Evolutionary conservation across 2,329 filamentous ascomycete genomes (phyloP).

Genomic region (Nothopassalora personata): DNA sequence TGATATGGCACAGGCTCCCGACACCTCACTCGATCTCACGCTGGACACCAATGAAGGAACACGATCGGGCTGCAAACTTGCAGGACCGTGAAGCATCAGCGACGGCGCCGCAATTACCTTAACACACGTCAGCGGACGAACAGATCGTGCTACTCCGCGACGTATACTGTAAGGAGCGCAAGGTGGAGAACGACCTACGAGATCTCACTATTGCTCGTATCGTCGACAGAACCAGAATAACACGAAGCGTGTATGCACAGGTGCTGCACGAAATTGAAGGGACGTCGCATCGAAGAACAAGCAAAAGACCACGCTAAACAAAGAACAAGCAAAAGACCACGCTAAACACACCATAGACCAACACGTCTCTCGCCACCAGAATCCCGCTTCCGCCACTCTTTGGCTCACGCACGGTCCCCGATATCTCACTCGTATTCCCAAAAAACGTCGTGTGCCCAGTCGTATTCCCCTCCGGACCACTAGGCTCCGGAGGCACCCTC

Average conservation of each 20-base stretch:
- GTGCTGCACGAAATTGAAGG: not conserved
- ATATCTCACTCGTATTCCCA: not conserved
- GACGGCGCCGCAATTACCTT: not conserved
- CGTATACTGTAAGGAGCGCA: not conserved
- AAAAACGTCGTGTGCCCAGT: constrained; percentile 18
- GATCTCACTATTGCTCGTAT: not conserved
- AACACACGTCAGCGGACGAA: not conserved
- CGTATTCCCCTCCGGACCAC: constrained; percentile 8
- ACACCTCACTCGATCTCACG: not conserved
- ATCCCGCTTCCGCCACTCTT: not conserved
- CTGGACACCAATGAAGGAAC: not conserved
- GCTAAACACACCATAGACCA: not conserved
- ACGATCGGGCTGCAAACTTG: too few species aligned
- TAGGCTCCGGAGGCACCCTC: constrained; percentile 11
- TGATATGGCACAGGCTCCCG: not conserved
- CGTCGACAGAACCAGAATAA: too few species aligned
- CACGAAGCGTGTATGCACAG: not conserved
- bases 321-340: not conserved
- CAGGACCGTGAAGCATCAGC: not conserved
- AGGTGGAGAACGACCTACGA: not conserved
- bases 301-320: not conserved
- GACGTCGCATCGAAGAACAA: not conserved
- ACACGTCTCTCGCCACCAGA: not conserved
- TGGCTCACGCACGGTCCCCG: not conserved
- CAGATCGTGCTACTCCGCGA: not conserved